Conservation (phyloP, 805 yeast genomes). For the Candida yuanshanica region DNA sequence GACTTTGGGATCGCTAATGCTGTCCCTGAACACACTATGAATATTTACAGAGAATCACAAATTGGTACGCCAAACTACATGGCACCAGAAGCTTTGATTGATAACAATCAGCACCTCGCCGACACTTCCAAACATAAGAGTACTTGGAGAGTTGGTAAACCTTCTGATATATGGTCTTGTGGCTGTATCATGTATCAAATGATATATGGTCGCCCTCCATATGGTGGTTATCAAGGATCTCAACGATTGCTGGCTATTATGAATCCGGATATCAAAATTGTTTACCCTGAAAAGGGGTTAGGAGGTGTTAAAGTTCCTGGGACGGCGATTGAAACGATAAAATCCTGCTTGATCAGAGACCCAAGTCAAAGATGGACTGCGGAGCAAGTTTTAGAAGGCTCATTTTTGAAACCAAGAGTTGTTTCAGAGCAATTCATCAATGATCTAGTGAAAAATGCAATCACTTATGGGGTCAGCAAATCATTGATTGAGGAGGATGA, state of each 20-base stretch:
- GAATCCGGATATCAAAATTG: conserved; percentile 71
- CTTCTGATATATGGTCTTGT: conserved; percentile 97
- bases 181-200: conserved; percentile 95
- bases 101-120: conserved; percentile 33
- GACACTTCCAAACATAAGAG: conserved; percentile 20
- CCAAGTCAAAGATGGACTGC: conserved; percentile 64
- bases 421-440: conserved; percentile 62
- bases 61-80: conserved; percentile 95
- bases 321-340: conserved; percentile 64
- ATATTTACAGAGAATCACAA: conserved; percentile 83
- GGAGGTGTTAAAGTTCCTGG: conserved; percentile 62
- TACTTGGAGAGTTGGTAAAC: conserved; percentile 78
- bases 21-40: conserved; percentile 86
- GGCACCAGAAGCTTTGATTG: conserved; percentile 94
- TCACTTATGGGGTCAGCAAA: conserved; percentile 59
- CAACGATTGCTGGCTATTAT: conserved; percentile 79
- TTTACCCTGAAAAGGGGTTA: conserved; percentile 56
- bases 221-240: conserved; percentile 69
- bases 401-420: conserved; percentile 70
- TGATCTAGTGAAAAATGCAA: conserved; percentile 72
- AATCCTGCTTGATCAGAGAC: conserved; percentile 64
- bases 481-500: conserved; percentile 38
- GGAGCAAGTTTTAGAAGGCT: conserved; percentile 51
- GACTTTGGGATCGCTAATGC: conserved; percentile 97
- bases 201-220: conserved; percentile 92